These are phyloP conservation scores for Eurotiales sp. DNA, from an alignment of 2,329 filamentous ascomycete species.

Conservation along the genomic window DNA sequence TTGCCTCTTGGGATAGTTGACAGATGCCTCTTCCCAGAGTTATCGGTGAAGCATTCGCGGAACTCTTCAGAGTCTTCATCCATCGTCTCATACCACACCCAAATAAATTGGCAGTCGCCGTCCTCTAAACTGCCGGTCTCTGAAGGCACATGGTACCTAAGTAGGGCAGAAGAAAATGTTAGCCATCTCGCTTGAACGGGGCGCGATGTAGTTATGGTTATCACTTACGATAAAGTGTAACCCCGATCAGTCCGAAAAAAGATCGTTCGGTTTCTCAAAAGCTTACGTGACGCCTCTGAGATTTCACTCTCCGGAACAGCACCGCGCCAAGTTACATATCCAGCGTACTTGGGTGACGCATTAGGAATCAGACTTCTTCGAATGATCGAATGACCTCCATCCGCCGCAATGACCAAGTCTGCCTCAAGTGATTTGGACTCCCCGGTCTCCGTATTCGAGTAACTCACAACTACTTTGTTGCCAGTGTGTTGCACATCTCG, in stretches of 20 bases:
- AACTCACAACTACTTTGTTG: not conserved
- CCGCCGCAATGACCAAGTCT: not conserved
- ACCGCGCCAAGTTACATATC: not conserved
- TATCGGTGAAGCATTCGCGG: constrained; percentile 27
- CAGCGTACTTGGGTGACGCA: not conserved
- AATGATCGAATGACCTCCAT: not conserved
- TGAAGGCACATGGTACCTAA: not conserved
- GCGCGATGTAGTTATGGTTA: no score
- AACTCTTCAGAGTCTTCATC: constrained; percentile 16
- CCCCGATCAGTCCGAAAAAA: not conserved
- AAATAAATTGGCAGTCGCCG: constrained; percentile 24
- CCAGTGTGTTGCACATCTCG: not conserved
- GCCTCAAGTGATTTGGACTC: not conserved
- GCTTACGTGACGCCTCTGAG: not conserved
- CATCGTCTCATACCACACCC: constrained; percentile 26
- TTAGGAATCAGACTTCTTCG: not conserved
- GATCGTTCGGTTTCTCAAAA: no score
- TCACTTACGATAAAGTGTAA: not conserved
- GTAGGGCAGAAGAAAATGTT: not conserved
- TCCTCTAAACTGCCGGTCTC: constrained; percentile 21
- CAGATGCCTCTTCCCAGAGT: constrained; percentile 22
- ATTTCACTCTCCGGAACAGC: not conserved
- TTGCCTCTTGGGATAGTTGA: constrained; percentile 26
- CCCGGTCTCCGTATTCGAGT: not conserved
- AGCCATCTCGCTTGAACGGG: not conserved